Conservation (phyloP, 1,139 yeast species). For the Saccharomycopsis crataegensis region DNA sequence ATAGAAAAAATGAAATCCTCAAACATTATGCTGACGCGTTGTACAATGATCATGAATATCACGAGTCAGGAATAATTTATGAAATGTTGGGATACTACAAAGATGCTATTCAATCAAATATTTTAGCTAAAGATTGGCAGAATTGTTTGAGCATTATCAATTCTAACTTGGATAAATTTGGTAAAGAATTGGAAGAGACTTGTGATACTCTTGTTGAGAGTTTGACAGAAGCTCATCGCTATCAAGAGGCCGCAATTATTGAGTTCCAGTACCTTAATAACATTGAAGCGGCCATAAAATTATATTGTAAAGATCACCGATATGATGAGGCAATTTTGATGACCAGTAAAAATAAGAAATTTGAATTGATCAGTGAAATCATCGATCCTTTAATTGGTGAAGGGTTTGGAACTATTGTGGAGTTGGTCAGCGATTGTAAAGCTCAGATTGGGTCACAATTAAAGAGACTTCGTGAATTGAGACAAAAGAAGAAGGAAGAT, state of each 20-base stretch:
- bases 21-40: conserved; percentile 56
- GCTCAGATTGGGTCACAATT: conserved; percentile 81
- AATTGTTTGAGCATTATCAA: conserved; percentile 67
- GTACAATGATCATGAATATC: conserved; percentile 45
- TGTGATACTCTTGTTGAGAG: conserved; percentile 54
- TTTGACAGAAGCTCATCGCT: conserved; percentile 63
- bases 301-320: conserved; percentile 68
- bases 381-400: conserved; percentile 76
- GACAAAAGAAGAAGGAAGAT: conserved; percentile 74
- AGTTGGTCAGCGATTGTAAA: conserved; percentile 84
- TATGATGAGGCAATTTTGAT: conserved; percentile 73
- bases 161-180: conserved; percentile 32
- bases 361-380: conserved; percentile 45
- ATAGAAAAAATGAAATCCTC: conserved; percentile 49
- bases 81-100: conserved; percentile 56
- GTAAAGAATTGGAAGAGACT: conserved; percentile 30
- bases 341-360: conserved; percentile 38
- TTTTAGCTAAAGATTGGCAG: conserved; percentile 70
- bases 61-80: conserved; percentile 70
- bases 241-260: conserved; percentile 78
- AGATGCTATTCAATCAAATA: conserved; percentile 64
- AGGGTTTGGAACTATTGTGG: conserved; percentile 83
- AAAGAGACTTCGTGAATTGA: conserved; percentile 72
- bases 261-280: conserved; percentile 56
- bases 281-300: conserved; percentile 51